phyloP scores from a whole-genome alignment of 2,329 filamentous ascomycete species.

The Cladosporium cucumerinum region DNA sequence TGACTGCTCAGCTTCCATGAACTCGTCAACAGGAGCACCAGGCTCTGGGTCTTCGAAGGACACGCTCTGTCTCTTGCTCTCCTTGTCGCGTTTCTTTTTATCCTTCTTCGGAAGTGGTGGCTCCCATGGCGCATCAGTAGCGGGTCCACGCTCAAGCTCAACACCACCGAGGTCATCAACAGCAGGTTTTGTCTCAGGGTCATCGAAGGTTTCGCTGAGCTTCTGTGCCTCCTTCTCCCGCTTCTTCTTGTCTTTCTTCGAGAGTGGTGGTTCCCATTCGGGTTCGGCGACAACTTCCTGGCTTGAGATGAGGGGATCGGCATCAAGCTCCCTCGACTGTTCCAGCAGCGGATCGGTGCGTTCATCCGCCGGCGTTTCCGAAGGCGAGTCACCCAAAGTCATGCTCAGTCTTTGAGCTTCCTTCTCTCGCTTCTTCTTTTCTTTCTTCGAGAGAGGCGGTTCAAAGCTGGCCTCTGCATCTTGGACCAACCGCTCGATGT shows the following conservation, averaged over 20 bases:
- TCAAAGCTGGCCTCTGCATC: constrained; percentile 25
- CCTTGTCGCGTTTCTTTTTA: constrained; percentile 46
- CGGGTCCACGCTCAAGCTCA: not conserved
- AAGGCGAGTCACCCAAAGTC: not conserved
- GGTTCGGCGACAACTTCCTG: constrained; percentile 24
- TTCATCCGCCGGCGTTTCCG: not conserved
- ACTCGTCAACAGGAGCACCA: not conserved
- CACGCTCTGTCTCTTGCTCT: constrained; percentile 31
- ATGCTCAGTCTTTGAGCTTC: constrained; percentile 14
- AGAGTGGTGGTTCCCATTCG: constrained; percentile 34
- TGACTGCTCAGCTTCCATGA: constrained; percentile 3
- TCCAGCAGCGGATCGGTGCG: not conserved
- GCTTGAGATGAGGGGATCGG: not conserved
- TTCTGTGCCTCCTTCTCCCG: constrained; percentile 42
- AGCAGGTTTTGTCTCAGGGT: not conserved
- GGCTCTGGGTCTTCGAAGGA: constrained; percentile 6
- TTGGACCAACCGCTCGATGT: not conserved
- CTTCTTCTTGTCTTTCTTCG: constrained; percentile 42
- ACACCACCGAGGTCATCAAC: constrained; percentile 1
- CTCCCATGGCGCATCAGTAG: constrained; percentile 33
- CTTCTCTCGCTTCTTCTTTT: constrained; percentile 38
- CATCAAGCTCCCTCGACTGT: constrained; percentile 3
- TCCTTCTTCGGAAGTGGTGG: constrained; percentile 35
- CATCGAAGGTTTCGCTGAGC: constrained; percentile 14
- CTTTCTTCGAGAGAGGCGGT: constrained; percentile 34